Evolutionary conservation across 2,329 filamentous ascomycete species (phyloP).

Genomic region (Monilinia fructigena): DNA sequence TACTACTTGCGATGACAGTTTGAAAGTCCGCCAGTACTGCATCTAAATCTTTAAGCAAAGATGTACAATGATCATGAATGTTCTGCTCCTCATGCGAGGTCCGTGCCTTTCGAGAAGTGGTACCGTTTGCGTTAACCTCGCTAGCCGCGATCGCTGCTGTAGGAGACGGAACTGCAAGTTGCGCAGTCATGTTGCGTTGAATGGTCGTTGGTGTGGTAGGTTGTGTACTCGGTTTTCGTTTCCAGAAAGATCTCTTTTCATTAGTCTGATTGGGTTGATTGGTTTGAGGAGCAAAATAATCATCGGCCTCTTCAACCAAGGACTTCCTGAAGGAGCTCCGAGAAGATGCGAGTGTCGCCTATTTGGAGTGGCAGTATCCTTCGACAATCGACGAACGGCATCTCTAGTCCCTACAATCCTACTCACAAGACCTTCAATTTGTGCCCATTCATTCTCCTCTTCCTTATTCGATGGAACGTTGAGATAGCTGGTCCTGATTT

Average conservation of each 20-base stretch:
- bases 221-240: slow-evolving; percentile 66
- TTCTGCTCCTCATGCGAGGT: slow-evolving; percentile 56
- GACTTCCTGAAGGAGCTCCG: slow-evolving; percentile 40
- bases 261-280: slow-evolving; percentile 26
- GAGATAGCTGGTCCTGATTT: slow-evolving; percentile 39
- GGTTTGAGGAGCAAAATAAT: slow-evolving; percentile 52
- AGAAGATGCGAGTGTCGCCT: slow-evolving; percentile 27
- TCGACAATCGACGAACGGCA: slow-evolving; percentile 80
- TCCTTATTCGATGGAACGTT: slow-evolving; percentile 41
- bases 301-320: slow-evolving; percentile 49
- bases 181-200: slow-evolving; percentile 33
- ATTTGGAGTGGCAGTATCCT: slow-evolving; percentile 65
- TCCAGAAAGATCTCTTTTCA: slow-evolving; percentile 86
- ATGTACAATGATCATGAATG: slow-evolving; percentile 78
- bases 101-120: slow-evolving; percentile 27
- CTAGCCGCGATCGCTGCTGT: slow-evolving; percentile 30
- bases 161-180: slow-evolving; percentile 36
- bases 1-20: slow-evolving; percentile 72
- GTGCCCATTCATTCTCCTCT: slow-evolving; percentile 82
- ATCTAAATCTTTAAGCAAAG: slow-evolving; percentile 82
- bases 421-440: slow-evolving; percentile 81
- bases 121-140: slow-evolving; percentile 31
- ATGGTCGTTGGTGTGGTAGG: slow-evolving; percentile 31
- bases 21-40: slow-evolving; percentile 81
- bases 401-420: slow-evolving; percentile 85